Evolutionary conservation across 495 filamentous ascomycete genomes (phyloP).

Genomic region (Neurospora terricola): DNA sequence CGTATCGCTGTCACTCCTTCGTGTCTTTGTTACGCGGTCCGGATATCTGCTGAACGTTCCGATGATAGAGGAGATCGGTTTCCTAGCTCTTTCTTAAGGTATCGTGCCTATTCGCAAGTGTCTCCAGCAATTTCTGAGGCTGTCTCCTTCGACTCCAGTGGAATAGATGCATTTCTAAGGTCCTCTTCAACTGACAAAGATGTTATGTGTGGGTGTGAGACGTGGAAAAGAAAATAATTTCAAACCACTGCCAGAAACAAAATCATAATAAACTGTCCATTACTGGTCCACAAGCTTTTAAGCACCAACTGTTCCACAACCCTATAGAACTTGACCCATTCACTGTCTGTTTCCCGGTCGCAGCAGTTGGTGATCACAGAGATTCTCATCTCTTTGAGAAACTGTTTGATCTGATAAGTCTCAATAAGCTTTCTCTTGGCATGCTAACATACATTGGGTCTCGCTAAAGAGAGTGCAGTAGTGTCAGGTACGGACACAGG

Average conservation of each 20-base stretch:
- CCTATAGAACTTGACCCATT: neutral
- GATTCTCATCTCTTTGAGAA: neutral
- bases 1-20: neutral
- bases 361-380: neutral
- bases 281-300: neutral
- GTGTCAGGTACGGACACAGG: neutral
- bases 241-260: neutral
- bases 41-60: neutral
- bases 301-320: neutral
- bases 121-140: neutral
- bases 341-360: neutral
- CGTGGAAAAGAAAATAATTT: neutral
- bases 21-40: neutral
- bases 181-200: neutral
- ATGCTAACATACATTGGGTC: neutral
- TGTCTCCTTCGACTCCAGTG: neutral
- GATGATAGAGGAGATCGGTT: neutral
- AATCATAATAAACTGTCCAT: neutral
- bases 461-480: neutral
- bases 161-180: neutral
- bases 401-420: neutral
- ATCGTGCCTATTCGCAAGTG: neutral
- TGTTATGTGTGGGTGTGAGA: neutral
- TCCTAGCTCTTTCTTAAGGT: neutral
- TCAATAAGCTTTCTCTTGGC: neutral